Percentiles rank a stretch among this genome's conserved stretches.
phyloP scores from a whole-genome alignment of 495 filamentous ascomycete genomes.

The Xylaria intraflava region DNA sequence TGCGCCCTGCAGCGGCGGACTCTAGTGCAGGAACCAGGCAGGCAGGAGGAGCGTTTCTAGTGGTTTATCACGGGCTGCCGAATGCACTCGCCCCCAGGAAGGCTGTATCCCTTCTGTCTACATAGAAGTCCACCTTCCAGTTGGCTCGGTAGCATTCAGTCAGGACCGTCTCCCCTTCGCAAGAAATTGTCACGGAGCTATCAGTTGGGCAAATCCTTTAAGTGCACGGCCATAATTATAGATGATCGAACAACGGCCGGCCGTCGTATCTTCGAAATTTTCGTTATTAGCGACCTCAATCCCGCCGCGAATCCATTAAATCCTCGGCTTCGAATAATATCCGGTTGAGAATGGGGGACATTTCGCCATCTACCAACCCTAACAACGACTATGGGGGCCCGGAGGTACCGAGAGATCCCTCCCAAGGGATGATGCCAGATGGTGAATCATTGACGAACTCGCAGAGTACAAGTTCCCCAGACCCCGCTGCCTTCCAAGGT shows the following conservation, averaged over 20 bases:
- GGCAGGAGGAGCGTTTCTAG: not conserved
- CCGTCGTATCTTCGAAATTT: not conserved
- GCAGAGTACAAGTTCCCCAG: slow-evolving; percentile 18
- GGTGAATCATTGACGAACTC: slow-evolving; percentile 16
- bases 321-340: not conserved
- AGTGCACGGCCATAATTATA: not conserved
- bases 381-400: slow-evolving; percentile 28
- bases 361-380: slow-evolving; percentile 26
- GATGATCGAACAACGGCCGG: not conserved
- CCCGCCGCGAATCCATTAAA: not conserved
- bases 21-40: not conserved
- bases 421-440: slow-evolving; percentile 14
- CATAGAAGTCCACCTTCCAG: not conserved
- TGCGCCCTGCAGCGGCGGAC: not conserved
- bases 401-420: slow-evolving; percentile 15
- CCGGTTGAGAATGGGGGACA: slow-evolving; percentile 34
- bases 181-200: not conserved
- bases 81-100: not conserved
- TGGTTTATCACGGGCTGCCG: not conserved
- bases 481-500: slow-evolving; percentile 20
- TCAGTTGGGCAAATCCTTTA: not conserved
- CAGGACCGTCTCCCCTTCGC: not conserved
- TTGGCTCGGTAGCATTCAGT: not conserved
- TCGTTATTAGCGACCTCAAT: not conserved
- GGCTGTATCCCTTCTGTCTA: not conserved